phyloP scores from a whole-genome alignment of 352 stramenopile genomes.

The Globisporangium spinosum region DNA sequence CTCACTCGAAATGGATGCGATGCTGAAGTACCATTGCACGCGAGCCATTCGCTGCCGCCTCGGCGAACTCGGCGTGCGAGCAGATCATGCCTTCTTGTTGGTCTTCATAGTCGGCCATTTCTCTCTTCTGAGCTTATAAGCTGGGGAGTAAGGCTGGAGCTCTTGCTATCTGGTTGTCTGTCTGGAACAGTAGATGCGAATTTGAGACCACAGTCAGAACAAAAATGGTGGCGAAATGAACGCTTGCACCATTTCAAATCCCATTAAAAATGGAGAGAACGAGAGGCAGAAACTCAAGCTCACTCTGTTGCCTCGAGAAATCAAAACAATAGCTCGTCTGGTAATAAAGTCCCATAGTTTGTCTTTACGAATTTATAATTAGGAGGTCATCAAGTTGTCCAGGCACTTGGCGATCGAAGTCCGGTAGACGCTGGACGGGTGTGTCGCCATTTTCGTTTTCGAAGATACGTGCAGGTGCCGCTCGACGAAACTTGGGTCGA shows the following conservation, averaged over 20 bases:
- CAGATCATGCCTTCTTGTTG: constrained; percentile 50
- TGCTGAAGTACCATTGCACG: constrained; percentile 40
- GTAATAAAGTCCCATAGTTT: background rate
- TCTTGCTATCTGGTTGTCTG: background rate
- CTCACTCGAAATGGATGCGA: background rate
- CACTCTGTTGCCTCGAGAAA: background rate
- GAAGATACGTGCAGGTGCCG: constrained; percentile 65
- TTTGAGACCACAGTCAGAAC: background rate
- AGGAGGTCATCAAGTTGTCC: constrained; percentile 38
- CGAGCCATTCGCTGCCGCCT: constrained; percentile 58
- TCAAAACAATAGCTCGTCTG: background rate
- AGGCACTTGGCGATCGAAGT: constrained; percentile 59
- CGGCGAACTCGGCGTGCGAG: constrained; percentile 60
- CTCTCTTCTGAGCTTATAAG: background rate
- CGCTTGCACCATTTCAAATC: background rate
- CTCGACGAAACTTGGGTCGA: constrained; percentile 81
- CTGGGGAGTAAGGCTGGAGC: background rate
- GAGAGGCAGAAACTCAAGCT: background rate
- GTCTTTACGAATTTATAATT: background rate
- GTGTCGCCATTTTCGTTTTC: constrained; percentile 60
- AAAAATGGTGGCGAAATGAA: constrained; percentile 6
- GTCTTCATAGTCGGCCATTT: constrained; percentile 27
- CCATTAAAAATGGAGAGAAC: background rate
- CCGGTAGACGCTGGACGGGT: constrained; percentile 64
- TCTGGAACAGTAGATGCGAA: background rate